Conservation (phyloP, 2,329 filamentous ascomycete genomes). For the Pezicula carpinea region DNA sequence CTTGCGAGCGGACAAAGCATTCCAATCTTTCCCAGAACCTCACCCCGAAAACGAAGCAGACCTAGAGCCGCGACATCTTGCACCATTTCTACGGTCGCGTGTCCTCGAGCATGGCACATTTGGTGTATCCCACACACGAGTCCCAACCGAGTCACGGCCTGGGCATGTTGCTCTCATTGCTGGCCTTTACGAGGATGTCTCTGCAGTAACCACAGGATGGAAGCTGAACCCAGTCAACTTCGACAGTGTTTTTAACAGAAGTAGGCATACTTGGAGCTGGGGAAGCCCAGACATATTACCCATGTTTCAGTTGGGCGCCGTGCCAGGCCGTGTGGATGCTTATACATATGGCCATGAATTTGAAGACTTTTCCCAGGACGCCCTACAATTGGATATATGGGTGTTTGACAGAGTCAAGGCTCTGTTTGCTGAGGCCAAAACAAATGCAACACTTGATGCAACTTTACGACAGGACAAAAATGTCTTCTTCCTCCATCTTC, state of each 20-base stretch:
- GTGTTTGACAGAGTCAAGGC: conserved; percentile 92
- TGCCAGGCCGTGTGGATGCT: conserved; percentile 82
- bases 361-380: conserved; percentile 86
- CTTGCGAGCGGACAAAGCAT: conserved; percentile 94
- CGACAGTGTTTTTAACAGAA: conserved; percentile 97
- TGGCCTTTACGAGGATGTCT: conserved; percentile 95
- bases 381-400: conserved; percentile 80
- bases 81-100: conserved; percentile 85
- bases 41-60: conserved; percentile 63
- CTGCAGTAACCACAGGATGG: conserved; percentile 95
- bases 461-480: conserved; percentile 76
- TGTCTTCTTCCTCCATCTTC: conserved; percentile 91
- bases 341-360: conserved; percentile 77
- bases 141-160: conserved; percentile 92
- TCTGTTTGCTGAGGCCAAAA: conserved; percentile 75
- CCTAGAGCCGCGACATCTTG: conserved; percentile 71
- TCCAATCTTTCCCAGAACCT: conserved; percentile 88
- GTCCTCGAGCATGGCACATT: conserved; percentile 90
- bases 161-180: conserved; percentile 97
- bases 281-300: conserved; percentile 94
- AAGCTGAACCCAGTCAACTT: conserved; percentile 98
- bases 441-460: conserved; percentile 68
- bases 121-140: conserved; percentile 92
- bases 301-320: conserved; percentile 95
- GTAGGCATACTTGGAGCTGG: conserved; percentile 98